Percentiles rank a stretch among this genome's conserved stretches.
Conservation (phyloP, 495 filamentous ascomycete genomes). For the Daldinia decipiens region DNA sequence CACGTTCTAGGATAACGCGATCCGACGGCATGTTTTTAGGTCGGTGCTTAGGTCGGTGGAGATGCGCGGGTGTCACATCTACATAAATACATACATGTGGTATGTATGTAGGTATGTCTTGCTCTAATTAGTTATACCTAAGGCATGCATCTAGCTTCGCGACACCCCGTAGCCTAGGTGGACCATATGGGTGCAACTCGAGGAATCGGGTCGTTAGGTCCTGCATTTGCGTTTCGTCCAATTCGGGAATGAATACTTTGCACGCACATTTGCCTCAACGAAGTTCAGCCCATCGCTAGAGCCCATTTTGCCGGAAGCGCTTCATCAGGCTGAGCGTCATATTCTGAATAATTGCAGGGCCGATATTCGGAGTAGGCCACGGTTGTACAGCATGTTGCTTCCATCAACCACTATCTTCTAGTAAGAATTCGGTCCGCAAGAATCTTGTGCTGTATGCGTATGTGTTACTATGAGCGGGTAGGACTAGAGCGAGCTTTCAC, state of each 20-base stretch:
- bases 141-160: slow-evolving; percentile 3
- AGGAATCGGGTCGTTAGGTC: slow-evolving; percentile 23
- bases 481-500: slow-evolving; percentile 11
- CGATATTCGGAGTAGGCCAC: slow-evolving; percentile 34
- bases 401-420: slow-evolving; percentile 22
- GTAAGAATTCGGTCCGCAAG: slow-evolving; percentile 32
- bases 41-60: slow-evolving; percentile 29
- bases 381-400: slow-evolving; percentile 12
- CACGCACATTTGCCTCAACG: slow-evolving; percentile 27
- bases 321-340: slow-evolving; percentile 25
- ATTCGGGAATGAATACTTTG: slow-evolving; percentile 24
- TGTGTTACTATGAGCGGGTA: slow-evolving; percentile 26
- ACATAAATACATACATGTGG: slow-evolving; percentile 1
- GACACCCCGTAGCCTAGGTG: slow-evolving; percentile 5
- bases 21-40: slow-evolving; percentile 38
- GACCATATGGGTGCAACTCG: slow-evolving; percentile 13
- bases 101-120: slow-evolving; percentile 19
- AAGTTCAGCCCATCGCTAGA: slow-evolving; percentile 19
- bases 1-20: slow-evolving; percentile 50
- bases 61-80: slow-evolving; percentile 25
- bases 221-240: slow-evolving; percentile 32
- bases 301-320: slow-evolving; percentile 27
- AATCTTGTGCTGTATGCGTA: slow-evolving; percentile 23
- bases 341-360: slow-evolving; percentile 26
- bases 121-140: slow-evolving; percentile 3